Conservation (phyloP, 1,284 basidiomycete genomes). For the Rhodotorula glutinis region DNA sequence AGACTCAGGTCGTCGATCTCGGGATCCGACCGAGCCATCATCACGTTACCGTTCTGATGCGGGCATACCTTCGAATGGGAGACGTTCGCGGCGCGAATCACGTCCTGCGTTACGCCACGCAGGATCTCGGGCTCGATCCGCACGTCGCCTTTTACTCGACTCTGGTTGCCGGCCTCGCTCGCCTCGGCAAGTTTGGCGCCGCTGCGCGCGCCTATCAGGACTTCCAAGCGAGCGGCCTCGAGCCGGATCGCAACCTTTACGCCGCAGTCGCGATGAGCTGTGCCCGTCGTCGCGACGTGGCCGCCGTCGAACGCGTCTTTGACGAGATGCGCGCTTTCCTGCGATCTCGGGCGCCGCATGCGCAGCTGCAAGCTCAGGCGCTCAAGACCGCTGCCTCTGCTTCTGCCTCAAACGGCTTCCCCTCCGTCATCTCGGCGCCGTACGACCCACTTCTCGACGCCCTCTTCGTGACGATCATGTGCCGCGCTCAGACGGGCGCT, state of each 20-base stretch:
- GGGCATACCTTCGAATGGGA: slow-evolving; percentile 35
- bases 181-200: slow-evolving; percentile 10
- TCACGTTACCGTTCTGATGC: slow-evolving; percentile 37
- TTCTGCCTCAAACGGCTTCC: neutral
- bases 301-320: slow-evolving; percentile 20
- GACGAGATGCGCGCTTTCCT: slow-evolving; percentile 7
- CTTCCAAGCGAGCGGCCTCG: slow-evolving; percentile 22
- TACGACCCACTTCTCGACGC: slow-evolving; percentile 33
- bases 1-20: slow-evolving; percentile 36
- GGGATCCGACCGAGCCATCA: slow-evolving; percentile 34
- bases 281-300: slow-evolving; percentile 13
- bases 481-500: slow-evolving; percentile 16
- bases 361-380: slow-evolving; percentile 15
- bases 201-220: slow-evolving; percentile 22
- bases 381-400: neutral
- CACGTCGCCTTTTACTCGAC: slow-evolving; percentile 38
- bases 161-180: slow-evolving; percentile 30
- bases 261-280: slow-evolving; percentile 30
- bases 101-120: slow-evolving; percentile 29
- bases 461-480: slow-evolving; percentile 33
- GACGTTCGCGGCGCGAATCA: slow-evolving; percentile 35
- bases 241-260: slow-evolving; percentile 36
- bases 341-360: neutral
- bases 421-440: slow-evolving; percentile 3
- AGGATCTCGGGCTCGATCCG: slow-evolving; percentile 32